Conservation (phyloP, 345 rosid genomes). For the Raphanus raphanistrum region DNA sequence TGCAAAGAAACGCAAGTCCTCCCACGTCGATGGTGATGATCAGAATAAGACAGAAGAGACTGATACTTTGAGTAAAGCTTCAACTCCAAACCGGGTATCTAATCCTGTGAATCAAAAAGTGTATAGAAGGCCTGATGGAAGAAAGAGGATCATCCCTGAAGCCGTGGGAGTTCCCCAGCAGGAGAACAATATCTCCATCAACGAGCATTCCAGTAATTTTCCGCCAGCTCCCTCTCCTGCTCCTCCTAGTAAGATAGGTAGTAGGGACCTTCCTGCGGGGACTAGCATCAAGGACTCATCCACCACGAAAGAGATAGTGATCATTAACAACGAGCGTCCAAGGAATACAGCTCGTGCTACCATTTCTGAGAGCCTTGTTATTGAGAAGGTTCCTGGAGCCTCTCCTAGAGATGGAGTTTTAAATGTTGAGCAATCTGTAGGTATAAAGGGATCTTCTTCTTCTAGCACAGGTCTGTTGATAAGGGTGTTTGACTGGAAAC, state of each 20-base stretch:
- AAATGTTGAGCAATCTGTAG: conserved; percentile 61
- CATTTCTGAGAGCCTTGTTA: conserved; percentile 72
- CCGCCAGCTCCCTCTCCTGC: conserved; percentile 42
- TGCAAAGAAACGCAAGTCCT: conserved; percentile 49
- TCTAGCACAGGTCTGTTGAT: conserved; percentile 53
- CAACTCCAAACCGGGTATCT: conserved; percentile 51
- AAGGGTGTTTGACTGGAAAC: conserved; percentile 83
- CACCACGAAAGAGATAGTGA: conserved; percentile 46
- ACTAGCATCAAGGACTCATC: conserved; percentile 46
- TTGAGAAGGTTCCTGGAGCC: conserved; percentile 71
- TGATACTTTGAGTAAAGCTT: conserved; percentile 58
- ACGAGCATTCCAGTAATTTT: conserved; percentile 49
- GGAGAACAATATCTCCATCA: conserved; percentile 43
- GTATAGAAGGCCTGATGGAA: conserved; percentile 93
- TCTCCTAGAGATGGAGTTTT: conserved; percentile 57
- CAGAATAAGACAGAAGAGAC: conserved; percentile 48
- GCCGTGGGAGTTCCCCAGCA: conserved; percentile 82
- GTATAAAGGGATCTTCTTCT: conserved; percentile 53
- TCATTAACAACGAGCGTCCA: conserved; percentile 68
- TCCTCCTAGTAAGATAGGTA: conserved; percentile 47
- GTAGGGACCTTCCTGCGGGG: conserved; percentile 47
- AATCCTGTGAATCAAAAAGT: conserved; percentile 94
- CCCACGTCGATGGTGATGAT: conserved; percentile 61
- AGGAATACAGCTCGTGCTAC: conserved; percentile 79
- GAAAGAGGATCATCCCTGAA: conserved; percentile 98